Conservation (phyloP, 2,329 filamentous ascomycete genomes). For the Nemania diffusa region DNA sequence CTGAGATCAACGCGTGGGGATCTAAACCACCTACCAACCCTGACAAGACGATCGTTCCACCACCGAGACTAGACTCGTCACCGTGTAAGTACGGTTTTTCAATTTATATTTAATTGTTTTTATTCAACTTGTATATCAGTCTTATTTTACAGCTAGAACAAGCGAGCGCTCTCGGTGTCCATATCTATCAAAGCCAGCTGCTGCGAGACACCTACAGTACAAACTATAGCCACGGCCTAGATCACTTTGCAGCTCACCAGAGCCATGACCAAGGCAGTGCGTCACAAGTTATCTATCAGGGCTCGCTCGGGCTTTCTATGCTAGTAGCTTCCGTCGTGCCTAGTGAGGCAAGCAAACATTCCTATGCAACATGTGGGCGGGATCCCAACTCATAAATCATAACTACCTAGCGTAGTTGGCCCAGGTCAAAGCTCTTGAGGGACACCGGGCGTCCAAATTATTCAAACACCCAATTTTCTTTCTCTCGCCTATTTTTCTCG, state of each 20-base stretch:
- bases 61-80: not conserved
- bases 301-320: not conserved
- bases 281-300: not conserved
- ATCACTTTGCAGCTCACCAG: not conserved
- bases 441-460: not conserved
- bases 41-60: not conserved
- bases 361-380: not conserved
- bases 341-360: not conserved
- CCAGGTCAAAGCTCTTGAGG: slow-evolving; percentile 5
- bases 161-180: slow-evolving; percentile 2
- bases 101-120: not conserved
- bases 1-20: not conserved
- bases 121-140: not conserved
- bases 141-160: not conserved
- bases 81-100: slow-evolving; percentile 17
- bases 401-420: not conserved
- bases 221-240: not conserved
- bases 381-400: not conserved
- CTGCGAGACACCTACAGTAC: not conserved
- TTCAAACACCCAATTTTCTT: not conserved
- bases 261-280: not conserved
- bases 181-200: not conserved
- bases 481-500: not conserved
- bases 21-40: not conserved
- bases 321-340: not conserved